phyloP scores from a whole-genome alignment of 495 filamentous ascomycete species.

The Cairneyella variabilis region DNA sequence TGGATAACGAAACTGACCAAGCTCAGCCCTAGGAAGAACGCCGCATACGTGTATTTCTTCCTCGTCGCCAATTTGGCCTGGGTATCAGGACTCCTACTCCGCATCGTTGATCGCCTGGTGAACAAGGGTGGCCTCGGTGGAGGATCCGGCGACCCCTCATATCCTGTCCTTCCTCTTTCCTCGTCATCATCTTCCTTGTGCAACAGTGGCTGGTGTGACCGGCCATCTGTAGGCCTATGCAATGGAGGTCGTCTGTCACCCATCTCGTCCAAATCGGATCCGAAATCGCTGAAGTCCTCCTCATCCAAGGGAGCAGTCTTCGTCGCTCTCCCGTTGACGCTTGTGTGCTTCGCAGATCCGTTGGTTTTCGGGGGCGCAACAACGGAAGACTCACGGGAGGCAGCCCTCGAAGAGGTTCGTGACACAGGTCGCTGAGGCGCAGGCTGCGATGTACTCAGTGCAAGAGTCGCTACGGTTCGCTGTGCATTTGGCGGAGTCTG shows the following conservation, averaged over 20 bases:
- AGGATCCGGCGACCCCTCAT: conserved; percentile 14
- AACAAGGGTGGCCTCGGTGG: conserved; percentile 17
- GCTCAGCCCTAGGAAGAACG: conserved; percentile 73
- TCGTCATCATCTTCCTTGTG: conserved; percentile 34
- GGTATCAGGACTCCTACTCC: conserved; percentile 31
- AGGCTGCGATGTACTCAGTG: conserved; percentile 10
- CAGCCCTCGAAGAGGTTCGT: conserved; percentile 15
- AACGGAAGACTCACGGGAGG: conserved; percentile 5
- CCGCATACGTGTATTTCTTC: conserved; percentile 82
- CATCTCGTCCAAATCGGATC: conserved; percentile 34
- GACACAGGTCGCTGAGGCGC: conserved; percentile 16
- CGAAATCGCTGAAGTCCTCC: conserved; percentile 28
- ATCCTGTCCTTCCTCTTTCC: conserved; percentile 38
- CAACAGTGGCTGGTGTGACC: conserved; percentile 50
- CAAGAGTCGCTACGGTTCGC: conserved; percentile 2
- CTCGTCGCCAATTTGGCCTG: conserved; percentile 56
- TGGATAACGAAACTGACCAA: conserved; percentile 81
- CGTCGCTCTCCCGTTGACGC: background rate
- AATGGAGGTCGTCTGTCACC: conserved; percentile 40
- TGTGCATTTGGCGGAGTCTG: conserved; percentile 11
- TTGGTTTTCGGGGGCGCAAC: conserved; percentile 1
- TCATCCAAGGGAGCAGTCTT: background rate
- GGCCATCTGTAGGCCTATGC: conserved; percentile 48
- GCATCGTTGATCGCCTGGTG: conserved; percentile 26
- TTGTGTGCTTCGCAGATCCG: conserved; percentile 14